Percentiles rank a stretch among this genome's conserved stretches.
Conservation (phyloP, 1,139 yeast genomes). For the Suhomyces panamericanus region DNA sequence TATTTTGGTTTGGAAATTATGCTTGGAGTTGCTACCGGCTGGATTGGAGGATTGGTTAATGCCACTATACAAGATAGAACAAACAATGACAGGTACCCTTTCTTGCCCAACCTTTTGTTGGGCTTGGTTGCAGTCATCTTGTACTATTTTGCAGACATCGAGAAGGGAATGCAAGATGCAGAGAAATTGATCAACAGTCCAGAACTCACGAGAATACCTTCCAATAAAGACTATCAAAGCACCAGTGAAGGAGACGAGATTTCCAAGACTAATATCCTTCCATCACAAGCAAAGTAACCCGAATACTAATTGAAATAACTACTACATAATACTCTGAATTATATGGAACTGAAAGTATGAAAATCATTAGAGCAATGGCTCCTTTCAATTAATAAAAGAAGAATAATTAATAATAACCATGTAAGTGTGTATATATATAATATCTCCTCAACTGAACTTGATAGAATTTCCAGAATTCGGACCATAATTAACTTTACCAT, state of each 20-base stretch:
- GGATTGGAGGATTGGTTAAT: constrained; percentile 44
- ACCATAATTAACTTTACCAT: too few species aligned
- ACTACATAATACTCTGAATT: background rate
- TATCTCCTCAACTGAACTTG: too few species aligned
- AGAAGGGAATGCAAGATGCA: constrained; percentile 35
- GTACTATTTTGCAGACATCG: constrained; percentile 32
- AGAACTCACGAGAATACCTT: background rate
- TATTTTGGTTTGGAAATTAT: constrained; percentile 46
- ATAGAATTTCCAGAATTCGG: too few species aligned
- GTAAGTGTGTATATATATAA: too few species aligned
- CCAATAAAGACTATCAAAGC: constrained; percentile 2
- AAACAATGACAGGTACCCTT: constrained; percentile 40
- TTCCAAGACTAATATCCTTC: background rate
- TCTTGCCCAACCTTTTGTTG: constrained; percentile 38
- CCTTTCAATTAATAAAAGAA: too few species aligned
- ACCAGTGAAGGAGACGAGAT: background rate
- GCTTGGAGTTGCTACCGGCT: constrained; percentile 46
- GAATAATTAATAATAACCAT: too few species aligned
- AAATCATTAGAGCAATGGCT: too few species aligned
- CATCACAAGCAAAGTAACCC: background rate
- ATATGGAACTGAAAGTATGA: too few species aligned
- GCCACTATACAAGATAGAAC: constrained; percentile 46
- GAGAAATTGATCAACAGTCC: constrained; percentile 13
- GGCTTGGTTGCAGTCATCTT: constrained; percentile 27
- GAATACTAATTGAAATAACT: background rate